phyloP scores from a whole-genome alignment of 2,329 filamentous ascomycete genomes.

The Monosporascus sp. region DNA sequence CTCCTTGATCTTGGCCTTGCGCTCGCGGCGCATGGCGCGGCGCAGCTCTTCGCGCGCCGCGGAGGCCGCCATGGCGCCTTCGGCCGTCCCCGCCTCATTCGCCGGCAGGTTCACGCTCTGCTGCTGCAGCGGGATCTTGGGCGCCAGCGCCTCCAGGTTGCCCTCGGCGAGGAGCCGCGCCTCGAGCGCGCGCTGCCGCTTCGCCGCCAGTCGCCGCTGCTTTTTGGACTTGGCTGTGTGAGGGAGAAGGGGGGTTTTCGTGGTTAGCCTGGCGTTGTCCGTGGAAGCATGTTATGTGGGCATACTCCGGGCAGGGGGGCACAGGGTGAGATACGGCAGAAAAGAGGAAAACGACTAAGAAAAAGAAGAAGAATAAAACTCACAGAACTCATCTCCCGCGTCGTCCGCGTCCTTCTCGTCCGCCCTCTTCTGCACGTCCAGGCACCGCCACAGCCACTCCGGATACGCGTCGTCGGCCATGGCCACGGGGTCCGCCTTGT shows the following conservation, averaged over 20 bases:
- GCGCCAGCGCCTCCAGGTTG: slow-evolving; percentile 58
- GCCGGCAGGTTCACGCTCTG: slow-evolving; percentile 70
- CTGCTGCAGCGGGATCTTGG: slow-evolving; percentile 69
- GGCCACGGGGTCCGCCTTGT: slow-evolving; percentile 66
- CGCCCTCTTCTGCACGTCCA: slow-evolving; percentile 55
- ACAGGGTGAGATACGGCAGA: background rate
- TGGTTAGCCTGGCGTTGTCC: slow-evolving; percentile 3
- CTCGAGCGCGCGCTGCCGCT: slow-evolving; percentile 52
- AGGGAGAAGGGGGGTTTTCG: background rate
- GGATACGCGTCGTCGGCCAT: slow-evolving; percentile 72
- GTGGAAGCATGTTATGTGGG: no score
- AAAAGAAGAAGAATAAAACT: slow-evolving; percentile 29
- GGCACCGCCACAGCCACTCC: slow-evolving; percentile 70
- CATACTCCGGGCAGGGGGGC: background rate
- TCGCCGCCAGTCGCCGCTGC: slow-evolving; percentile 66
- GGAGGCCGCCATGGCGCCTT: slow-evolving; percentile 42
- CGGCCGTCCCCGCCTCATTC: slow-evolving; percentile 34
- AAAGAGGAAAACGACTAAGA: background rate
- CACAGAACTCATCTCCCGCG: slow-evolving; percentile 75
- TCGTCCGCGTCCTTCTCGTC: slow-evolving; percentile 44
- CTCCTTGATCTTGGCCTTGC: slow-evolving; percentile 76
- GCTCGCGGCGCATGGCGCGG: slow-evolving; percentile 67
- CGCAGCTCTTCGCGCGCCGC: slow-evolving; percentile 57
- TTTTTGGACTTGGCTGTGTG: slow-evolving; percentile 75
- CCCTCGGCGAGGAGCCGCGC: slow-evolving; percentile 56